Evolutionary conservation across 1,284 basidiomycete species (phyloP).

Genomic region (Apiotrichum montevideense): DNA sequence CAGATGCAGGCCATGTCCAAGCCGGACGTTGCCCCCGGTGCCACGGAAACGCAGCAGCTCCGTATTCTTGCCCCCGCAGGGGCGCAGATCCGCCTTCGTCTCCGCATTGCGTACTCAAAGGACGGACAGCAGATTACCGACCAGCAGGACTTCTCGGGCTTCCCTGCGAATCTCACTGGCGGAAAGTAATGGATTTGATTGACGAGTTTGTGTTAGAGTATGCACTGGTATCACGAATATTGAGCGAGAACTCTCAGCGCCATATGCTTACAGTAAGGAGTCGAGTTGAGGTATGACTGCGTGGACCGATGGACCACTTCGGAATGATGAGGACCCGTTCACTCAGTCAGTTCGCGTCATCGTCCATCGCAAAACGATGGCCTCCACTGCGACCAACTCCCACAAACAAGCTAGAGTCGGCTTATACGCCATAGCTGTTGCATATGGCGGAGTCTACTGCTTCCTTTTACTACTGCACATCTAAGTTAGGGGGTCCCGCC

Average conservation of each 20-base stretch:
- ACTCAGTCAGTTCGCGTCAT: too few species aligned
- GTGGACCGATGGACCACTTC: too few species aligned
- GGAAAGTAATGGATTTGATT: slow-evolving; percentile 18
- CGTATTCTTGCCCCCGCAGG: slow-evolving; percentile 80
- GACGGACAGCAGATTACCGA: slow-evolving; percentile 72
- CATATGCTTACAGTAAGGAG: too few species aligned
- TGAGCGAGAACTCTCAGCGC: too few species aligned
- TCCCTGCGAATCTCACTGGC: slow-evolving; percentile 69
- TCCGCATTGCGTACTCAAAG: slow-evolving; percentile 72
- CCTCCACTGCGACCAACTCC: too few species aligned
- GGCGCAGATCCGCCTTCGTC: slow-evolving; percentile 71
- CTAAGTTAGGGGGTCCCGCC: slow-evolving; percentile 8
- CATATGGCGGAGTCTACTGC: background rate
- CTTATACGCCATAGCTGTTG: too few species aligned
- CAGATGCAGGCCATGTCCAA: slow-evolving; percentile 98
- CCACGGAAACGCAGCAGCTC: slow-evolving; percentile 90
- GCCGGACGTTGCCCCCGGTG: slow-evolving; percentile 66
- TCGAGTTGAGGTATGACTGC: too few species aligned
- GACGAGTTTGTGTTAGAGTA: background rate
- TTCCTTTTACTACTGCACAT: background rate
- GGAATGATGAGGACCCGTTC: too few species aligned
- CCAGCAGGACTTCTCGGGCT: slow-evolving; percentile 89
- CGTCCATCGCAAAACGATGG: too few species aligned
- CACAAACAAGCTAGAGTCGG: too few species aligned
- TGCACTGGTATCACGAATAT: background rate